Base-by-base conservation (phyloP, 768 basidiomycete genomes). In the Termitomyces sp. region DNA sequence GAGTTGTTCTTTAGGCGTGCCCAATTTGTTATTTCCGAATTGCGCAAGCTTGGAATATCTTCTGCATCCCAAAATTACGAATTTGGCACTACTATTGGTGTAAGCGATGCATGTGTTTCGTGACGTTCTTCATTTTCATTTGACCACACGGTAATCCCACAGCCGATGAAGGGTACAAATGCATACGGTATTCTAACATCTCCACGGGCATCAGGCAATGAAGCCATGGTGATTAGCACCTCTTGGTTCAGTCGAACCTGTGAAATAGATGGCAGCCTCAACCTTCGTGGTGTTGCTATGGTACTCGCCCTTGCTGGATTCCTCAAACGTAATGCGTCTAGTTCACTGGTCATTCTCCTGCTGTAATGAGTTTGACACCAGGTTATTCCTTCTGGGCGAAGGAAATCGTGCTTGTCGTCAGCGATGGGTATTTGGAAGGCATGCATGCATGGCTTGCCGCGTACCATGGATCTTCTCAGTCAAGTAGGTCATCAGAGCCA, bases 361-460 rank as follows among this genome's bases (percentile, higher is more conserved):
- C 20, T 26, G 36, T 52, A 59, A 9, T 51, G 10, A 53, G 53
- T 60, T 18, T 39, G 10, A 42, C 54, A 5, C 18, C 22, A 95
- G 93, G 80, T 34, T 88, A 90, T 64, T 91, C 93, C 22, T 80
- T 93, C 37, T 99, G 97, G 96, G 90, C 94, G 0, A 96, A 95
- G 69, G 95, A 98, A 65, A 78, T 99, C 55, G 73, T 98, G 18
- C 88, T 98, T 59, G 84, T 99, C 28, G 77, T 98, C 59, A 88
- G 89, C 46, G 96, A 98, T 60, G 91, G 86, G 1, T 85, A 95
- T 68, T 70, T 93, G 36, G 90, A 95, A 54, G 97, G 97, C 2
- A 88, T 93, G 78, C 91, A 97, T 60, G 95, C 92, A 3, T 99
- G 93, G 88, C 75, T 98, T 36, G 84, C 79, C 47, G 80, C 86